phyloP scores from a whole-genome alignment of 163 green algal genomes.

The Scenedesmus sp. region DNA sequence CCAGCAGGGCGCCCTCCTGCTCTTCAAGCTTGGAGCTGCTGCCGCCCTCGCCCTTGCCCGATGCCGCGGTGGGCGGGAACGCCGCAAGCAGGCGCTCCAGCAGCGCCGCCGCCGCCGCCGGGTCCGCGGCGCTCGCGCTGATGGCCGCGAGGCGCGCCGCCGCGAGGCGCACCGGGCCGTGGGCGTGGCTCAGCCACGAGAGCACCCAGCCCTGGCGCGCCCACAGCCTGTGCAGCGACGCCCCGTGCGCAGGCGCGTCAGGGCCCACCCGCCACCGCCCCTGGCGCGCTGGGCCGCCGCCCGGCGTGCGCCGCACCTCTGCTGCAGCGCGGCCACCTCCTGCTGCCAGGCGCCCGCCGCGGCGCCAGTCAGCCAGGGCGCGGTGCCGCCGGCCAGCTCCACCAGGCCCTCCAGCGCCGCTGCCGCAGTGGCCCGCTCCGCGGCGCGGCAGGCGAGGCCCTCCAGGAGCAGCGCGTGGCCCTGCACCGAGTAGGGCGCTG shows the following conservation, averaged over 20 bases:
- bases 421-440: constrained; percentile 63
- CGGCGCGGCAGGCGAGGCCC: constrained; percentile 68
- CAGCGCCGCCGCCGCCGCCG: constrained; percentile 26
- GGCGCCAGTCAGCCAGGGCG: neutral
- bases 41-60: neutral
- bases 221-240: neutral
- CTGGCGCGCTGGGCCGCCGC: no score
- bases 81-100: constrained; percentile 26
- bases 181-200: constrained; percentile 59
- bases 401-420: constrained; percentile 65
- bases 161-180: constrained; percentile 51
- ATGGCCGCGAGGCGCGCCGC: constrained; percentile 54
- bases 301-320: neutral
- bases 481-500: neutral
- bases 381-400: constrained; percentile 18
- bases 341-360: neutral
- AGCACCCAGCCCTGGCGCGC: constrained; percentile 57
- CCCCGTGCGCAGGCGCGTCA: no score
- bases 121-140: constrained; percentile 18
- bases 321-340: constrained; percentile 3
- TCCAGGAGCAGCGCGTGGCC: constrained; percentile 63
- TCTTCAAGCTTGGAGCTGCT: constrained; percentile 75
- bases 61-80: neutral
- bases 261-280: no score
- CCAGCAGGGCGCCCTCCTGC: constrained; percentile 68